These are phyloP conservation scores for Penicillium turbatum DNA, from an alignment of 495 filamentous ascomycete species.

Conservation along the genomic window DNA sequence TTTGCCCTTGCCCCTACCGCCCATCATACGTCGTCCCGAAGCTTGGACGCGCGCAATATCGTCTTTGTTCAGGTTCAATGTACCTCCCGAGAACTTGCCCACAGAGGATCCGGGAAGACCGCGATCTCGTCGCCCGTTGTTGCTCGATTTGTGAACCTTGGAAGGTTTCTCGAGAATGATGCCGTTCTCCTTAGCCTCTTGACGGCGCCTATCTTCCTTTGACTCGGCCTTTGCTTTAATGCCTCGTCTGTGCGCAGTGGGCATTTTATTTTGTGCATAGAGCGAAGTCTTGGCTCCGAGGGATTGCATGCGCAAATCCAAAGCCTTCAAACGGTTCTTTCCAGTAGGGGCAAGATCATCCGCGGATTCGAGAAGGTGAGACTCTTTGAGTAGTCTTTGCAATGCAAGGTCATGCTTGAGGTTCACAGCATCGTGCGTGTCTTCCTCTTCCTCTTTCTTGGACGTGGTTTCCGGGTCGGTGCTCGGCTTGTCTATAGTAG, in stretches of 20 bases:
- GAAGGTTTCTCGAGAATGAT: constrained; percentile 75
- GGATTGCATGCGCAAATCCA: constrained; percentile 74
- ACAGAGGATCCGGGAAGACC: constrained; percentile 70
- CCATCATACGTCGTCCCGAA: constrained; percentile 38
- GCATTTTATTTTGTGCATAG: constrained; percentile 75
- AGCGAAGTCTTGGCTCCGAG: constrained; percentile 75
- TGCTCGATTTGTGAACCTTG: constrained; percentile 37
- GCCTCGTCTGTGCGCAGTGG: constrained; percentile 71
- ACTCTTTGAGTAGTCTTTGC: constrained; percentile 84
- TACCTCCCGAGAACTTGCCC: constrained; percentile 75
- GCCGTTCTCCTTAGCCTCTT: constrained; percentile 82
- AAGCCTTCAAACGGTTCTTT: constrained; percentile 65
- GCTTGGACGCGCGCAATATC: constrained; percentile 64
- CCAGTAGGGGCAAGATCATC: constrained; percentile 59
- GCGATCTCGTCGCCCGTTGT: constrained; percentile 51
- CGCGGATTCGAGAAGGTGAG: constrained; percentile 75
- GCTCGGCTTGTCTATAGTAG: constrained; percentile 31
- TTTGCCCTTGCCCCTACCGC: constrained; percentile 30
- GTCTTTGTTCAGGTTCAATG: constrained; percentile 69
- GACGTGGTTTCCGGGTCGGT: constrained; percentile 29
- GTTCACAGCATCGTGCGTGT: constrained; percentile 53
- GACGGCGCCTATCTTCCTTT: constrained; percentile 66
- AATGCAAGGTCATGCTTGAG: constrained; percentile 91
- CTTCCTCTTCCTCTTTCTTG: constrained; percentile 46
- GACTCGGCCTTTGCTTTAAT: constrained; percentile 60